phyloP scores from a whole-genome alignment of 1,284 basidiomycete genomes.

The Melampsora larici-populina region DNA sequence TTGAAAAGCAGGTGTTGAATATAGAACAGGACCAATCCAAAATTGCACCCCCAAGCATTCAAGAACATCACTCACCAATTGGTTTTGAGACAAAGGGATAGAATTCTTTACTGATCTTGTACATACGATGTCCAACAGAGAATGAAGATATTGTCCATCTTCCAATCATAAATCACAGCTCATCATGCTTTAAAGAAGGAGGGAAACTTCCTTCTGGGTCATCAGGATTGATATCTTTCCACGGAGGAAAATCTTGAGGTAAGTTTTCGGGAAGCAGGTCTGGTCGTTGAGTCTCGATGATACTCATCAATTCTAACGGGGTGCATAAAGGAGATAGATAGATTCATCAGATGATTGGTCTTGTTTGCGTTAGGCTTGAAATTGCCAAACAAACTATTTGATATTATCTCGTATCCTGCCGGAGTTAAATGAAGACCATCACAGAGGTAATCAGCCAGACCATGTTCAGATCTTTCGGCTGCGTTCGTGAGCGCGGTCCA shows the following conservation, averaged over 20 bases:
- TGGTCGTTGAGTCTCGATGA: slow-evolving; percentile 18
- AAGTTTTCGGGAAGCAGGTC: slow-evolving; percentile 31
- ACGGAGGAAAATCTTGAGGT: slow-evolving; percentile 34
- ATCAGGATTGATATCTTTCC: slow-evolving; percentile 36
- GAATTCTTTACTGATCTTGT: no score
- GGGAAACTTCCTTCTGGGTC: slow-evolving; percentile 36
- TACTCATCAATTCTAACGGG: slow-evolving; percentile 17
- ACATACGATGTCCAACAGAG: no score
- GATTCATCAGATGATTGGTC: neutral
- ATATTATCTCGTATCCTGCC: slow-evolving; percentile 35
- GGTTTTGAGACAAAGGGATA: no score
- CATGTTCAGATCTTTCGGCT: slow-evolving; percentile 9
- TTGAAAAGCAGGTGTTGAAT: no score
- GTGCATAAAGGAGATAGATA: neutral
- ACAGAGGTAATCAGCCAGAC: slow-evolving; percentile 17
- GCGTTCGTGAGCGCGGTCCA: slow-evolving; percentile 42
- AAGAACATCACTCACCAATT: no score
- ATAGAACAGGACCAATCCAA: no score
- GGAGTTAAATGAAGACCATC: slow-evolving; percentile 43
- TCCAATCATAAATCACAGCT: neutral
- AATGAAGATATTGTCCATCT: neutral
- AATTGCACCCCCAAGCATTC: no score
- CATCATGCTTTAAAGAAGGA: neutral
- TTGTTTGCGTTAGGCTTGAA: neutral
- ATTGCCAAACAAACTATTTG: slow-evolving; percentile 12